Percentiles rank a stretch among this genome's conserved stretches.
Conservation (phyloP, 1,284 basidiomycete species). For the Phellinidium pouzarii region DNA sequence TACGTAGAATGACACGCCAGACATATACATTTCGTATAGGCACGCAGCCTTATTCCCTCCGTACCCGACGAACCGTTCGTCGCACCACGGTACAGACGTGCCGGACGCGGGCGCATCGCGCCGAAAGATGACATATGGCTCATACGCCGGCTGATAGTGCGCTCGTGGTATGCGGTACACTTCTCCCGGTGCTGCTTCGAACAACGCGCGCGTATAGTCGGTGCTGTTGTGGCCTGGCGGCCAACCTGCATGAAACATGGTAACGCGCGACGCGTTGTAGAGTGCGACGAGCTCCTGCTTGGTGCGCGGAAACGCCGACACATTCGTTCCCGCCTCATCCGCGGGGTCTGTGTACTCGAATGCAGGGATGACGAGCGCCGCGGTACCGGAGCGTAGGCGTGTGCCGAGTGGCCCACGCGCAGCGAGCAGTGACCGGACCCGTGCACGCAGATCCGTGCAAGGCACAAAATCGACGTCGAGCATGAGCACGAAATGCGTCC, state of each 20-base stretch:
- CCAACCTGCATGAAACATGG: constrained; percentile 75
- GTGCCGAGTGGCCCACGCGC: neutral
- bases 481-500: constrained; percentile 81
- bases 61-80: constrained; percentile 85
- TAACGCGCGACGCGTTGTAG: constrained; percentile 46
- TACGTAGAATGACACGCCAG: constrained; percentile 71
- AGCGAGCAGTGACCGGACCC: constrained; percentile 34
- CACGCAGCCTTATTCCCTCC: constrained; percentile 69
- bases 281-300: constrained; percentile 60
- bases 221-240: constrained; percentile 72
- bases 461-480: constrained; percentile 81
- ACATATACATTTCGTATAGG: constrained; percentile 57
- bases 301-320: constrained; percentile 51
- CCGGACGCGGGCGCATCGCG: constrained; percentile 49
- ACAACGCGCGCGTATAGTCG: constrained; percentile 61
- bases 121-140: constrained; percentile 78
- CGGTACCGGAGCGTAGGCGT: constrained; percentile 40
- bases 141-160: constrained; percentile 70
- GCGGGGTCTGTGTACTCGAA: constrained; percentile 57
- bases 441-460: constrained; percentile 68
- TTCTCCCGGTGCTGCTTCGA: constrained; percentile 52
- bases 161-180: constrained; percentile 60
- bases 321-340: constrained; percentile 53
- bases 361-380: constrained; percentile 71
- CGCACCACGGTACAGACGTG: constrained; percentile 47